A percentile compares a stretch with the other conserved stretches of the same genome.
Evolutionary conservation across 2,329 filamentous ascomycete genomes (phyloP).

Genomic region (Ceratocystiopsis minuta): DNA sequence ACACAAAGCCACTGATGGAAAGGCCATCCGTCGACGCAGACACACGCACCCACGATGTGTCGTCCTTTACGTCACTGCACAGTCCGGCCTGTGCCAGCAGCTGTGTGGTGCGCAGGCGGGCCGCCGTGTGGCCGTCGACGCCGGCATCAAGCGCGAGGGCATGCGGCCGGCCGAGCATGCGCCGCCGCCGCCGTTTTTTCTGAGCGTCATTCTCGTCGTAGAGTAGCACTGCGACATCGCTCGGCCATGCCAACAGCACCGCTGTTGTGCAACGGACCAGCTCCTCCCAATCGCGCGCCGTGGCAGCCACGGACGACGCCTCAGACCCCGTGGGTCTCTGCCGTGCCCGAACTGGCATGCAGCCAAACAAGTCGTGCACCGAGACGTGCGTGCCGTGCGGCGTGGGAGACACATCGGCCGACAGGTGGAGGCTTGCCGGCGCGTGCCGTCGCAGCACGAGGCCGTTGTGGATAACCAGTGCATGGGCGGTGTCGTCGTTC

Average conservation of each 20-base stretch:
- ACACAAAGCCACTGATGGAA: conserved; percentile 53
- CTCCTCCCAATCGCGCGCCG: conserved; percentile 41
- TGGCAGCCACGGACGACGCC: too few species aligned
- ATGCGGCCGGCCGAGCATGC: conserved; percentile 2
- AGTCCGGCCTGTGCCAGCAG: conserved; percentile 51
- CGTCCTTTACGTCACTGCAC: conserved; percentile 13
- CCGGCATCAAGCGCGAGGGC: too few species aligned
- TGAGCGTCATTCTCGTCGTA: conserved; percentile 27
- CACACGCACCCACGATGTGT: conserved; percentile 47
- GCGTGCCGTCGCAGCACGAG: conserved; percentile 43
- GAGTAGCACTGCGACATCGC: conserved; percentile 36
- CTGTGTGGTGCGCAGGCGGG: conserved; percentile 19
- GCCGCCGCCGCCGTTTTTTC: conserved; percentile 14
- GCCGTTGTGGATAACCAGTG: conserved; percentile 53
- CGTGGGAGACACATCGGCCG: conserved; percentile 27
- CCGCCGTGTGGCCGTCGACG: too few species aligned
- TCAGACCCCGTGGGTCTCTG: conserved; percentile 33
- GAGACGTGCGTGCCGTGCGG: conserved; percentile 57
- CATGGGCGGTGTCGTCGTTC: conserved; percentile 36
- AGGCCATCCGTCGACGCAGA: conserved; percentile 46
- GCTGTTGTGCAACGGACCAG: conserved; percentile 41
- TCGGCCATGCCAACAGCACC: conserved; percentile 53
- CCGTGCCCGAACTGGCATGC: conserved; percentile 79
- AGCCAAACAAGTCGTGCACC: conserved; percentile 71
- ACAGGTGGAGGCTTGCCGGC: conserved; percentile 41